Evolutionary conservation across 1,284 basidiomycete genomes (phyloP).

Genomic region (Pseudozyma sp.): DNA sequence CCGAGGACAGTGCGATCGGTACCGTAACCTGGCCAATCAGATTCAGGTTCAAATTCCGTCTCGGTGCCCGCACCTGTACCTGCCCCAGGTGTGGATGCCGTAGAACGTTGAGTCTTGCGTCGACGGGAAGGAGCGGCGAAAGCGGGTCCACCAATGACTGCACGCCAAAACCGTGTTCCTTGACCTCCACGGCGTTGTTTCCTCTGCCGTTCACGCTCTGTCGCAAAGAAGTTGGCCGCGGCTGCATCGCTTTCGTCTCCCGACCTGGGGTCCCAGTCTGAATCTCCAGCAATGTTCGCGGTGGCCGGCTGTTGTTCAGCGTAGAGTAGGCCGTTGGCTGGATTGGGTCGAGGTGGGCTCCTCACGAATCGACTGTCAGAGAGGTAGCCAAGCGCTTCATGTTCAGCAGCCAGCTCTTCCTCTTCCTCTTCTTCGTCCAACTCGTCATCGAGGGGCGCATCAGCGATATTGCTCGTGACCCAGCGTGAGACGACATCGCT

Average conservation of each 20-base stretch:
- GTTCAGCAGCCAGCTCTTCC: slow-evolving; percentile 11
- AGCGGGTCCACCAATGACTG: slow-evolving; percentile 55
- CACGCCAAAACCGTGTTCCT: slow-evolving; percentile 58
- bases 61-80: slow-evolving; percentile 23
- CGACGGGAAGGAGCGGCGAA: slow-evolving; percentile 26
- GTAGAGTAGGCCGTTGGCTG: slow-evolving; percentile 15
- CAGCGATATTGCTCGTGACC: slow-evolving; percentile 67
- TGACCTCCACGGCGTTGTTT: slow-evolving; percentile 39
- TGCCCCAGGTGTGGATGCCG: background rate
- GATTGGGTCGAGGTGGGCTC: slow-evolving; percentile 16
- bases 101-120: slow-evolving; percentile 1
- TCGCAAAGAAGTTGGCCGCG: slow-evolving; percentile 25
- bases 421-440: slow-evolving; percentile 35
- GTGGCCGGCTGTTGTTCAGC: slow-evolving; percentile 12
- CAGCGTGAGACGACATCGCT: slow-evolving; percentile 65
- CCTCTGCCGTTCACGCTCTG: slow-evolving; percentile 34
- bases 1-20: slow-evolving; percentile 39
- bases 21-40: slow-evolving; percentile 40
- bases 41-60: slow-evolving; percentile 40
- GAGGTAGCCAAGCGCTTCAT: slow-evolving; percentile 28
- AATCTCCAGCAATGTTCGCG: slow-evolving; percentile 14
- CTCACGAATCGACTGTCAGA: slow-evolving; percentile 32
- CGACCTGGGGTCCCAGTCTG: slow-evolving; percentile 45
- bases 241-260: slow-evolving; percentile 46
- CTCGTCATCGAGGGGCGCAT: slow-evolving; percentile 50